Evolutionary conservation across 805 yeast genomes (phyloP).

Genomic region (Candida koratica): DNA sequence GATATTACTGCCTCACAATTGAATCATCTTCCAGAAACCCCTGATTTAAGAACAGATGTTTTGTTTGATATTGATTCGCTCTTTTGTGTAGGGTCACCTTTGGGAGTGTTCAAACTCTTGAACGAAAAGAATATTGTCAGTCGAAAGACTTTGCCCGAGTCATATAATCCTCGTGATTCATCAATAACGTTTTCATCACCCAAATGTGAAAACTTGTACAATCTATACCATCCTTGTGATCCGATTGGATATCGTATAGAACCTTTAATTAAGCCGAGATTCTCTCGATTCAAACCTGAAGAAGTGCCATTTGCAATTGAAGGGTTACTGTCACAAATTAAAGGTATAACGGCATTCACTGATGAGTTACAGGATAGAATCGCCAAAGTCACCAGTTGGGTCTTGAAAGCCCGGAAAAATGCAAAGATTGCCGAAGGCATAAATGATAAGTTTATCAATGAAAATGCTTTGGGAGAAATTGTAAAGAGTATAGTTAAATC

Average conservation of each 20-base stretch:
- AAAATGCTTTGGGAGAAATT: slow-evolving; percentile 42
- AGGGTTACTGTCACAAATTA: slow-evolving; percentile 49
- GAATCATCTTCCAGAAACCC: slow-evolving; percentile 21
- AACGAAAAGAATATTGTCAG: slow-evolving; percentile 58
- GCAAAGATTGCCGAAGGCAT: slow-evolving; percentile 11
- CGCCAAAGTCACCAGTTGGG: slow-evolving; percentile 38
- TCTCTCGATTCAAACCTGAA: slow-evolving; percentile 51
- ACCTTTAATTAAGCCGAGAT: slow-evolving; percentile 60
- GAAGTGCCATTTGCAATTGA: slow-evolving; percentile 52
- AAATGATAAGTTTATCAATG: slow-evolving; percentile 19
- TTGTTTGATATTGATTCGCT: slow-evolving; percentile 70
- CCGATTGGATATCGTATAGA: slow-evolving; percentile 89
- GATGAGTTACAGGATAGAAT: slow-evolving; percentile 36
- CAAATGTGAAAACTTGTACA: slow-evolving; percentile 64
- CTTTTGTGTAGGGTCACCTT: slow-evolving; percentile 86
- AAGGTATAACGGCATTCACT: slow-evolving; percentile 37
- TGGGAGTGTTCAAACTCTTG: slow-evolving; percentile 78
- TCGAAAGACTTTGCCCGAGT: slow-evolving; percentile 21
- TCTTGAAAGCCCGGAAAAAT: slow-evolving; percentile 14
- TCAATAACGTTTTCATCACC: slow-evolving; percentile 39
- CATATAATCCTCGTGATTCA: slow-evolving; percentile 20
- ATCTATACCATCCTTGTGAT: slow-evolving; percentile 85
- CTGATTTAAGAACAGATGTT: slow-evolving; percentile 40
- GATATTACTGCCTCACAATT: slow-evolving; percentile 63
- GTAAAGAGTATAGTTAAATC: slow-evolving; percentile 26